These are phyloP conservation scores for Lasiosphaeria ovina DNA, from an alignment of 495 filamentous ascomycete species.

Conservation along the genomic window DNA sequence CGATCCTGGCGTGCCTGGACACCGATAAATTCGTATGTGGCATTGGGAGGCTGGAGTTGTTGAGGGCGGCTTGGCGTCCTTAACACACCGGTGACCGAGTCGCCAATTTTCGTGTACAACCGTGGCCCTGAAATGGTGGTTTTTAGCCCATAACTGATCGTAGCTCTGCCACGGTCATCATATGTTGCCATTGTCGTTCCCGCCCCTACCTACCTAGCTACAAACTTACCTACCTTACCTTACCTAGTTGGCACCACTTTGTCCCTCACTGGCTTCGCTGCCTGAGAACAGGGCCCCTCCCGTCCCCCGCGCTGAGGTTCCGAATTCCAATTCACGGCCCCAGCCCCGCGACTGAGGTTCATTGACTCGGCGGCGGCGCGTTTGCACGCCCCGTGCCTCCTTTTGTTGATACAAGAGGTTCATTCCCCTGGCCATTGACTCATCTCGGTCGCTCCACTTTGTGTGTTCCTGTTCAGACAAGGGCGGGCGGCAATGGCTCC, in stretches of 20 bases:
- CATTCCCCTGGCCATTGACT: constrained; percentile 14
- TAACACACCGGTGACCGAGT: neutral
- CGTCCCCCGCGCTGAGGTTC: neutral
- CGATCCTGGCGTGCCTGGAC: neutral
- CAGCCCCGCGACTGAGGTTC: neutral
- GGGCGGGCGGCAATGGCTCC: neutral
- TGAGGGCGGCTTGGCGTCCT: neutral
- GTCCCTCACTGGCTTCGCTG: too few relatives aligned
- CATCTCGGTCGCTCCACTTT: constrained; percentile 18
- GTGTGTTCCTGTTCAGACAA: constrained; percentile 11
- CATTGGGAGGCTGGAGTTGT: neutral
- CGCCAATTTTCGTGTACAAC: neutral
- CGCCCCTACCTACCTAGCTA: too few relatives aligned
- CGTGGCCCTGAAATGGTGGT: neutral
- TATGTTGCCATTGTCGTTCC: too few relatives aligned
- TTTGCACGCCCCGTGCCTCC: constrained; percentile 1
- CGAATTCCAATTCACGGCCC: neutral
- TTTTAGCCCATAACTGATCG: too few relatives aligned
- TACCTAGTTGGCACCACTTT: too few relatives aligned
- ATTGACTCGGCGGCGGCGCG: neutral
- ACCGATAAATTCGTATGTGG: neutral
- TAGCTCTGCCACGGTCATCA: too few relatives aligned
- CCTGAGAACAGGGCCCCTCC: too few relatives aligned
- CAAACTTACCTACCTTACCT: too few relatives aligned
- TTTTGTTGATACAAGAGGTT: neutral